phyloP scores from a whole-genome alignment of 2,329 filamentous ascomycete genomes.

The Orbilia oligospora region DNA sequence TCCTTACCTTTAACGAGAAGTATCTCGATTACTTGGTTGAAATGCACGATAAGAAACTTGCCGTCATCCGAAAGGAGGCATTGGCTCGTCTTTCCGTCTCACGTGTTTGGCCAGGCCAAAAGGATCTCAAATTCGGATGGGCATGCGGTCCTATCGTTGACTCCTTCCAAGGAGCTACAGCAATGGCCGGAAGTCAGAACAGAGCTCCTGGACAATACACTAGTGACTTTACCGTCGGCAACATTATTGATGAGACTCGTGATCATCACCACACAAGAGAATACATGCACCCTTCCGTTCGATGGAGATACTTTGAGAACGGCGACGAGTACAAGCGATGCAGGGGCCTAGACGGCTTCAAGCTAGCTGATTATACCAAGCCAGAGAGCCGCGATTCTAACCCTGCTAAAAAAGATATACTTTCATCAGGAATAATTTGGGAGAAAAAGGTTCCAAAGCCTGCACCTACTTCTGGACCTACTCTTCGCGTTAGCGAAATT shows the following conservation, averaged over 20 bases:
- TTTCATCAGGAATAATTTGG: slow-evolving; percentile 43
- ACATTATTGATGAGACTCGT: slow-evolving; percentile 50
- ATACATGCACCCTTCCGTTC: slow-evolving; percentile 55
- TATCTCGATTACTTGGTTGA: slow-evolving; percentile 58
- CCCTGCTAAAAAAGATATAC: slow-evolving; percentile 37
- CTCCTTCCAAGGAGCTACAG: slow-evolving; percentile 42
- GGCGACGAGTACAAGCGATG: slow-evolving; percentile 56
- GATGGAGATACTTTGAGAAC: slow-evolving; percentile 59
- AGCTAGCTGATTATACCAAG: slow-evolving; percentile 46
- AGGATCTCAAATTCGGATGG: slow-evolving; percentile 48
- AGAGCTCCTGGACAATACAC: slow-evolving; percentile 53
- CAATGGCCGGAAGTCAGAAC: slow-evolving; percentile 51
- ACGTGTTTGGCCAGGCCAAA: slow-evolving; percentile 43
- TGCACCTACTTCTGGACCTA: slow-evolving; percentile 24
- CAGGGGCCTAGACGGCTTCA: slow-evolving; percentile 49
- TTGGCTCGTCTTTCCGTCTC: slow-evolving; percentile 20
- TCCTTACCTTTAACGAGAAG: slow-evolving; percentile 62
- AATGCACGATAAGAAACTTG: slow-evolving; percentile 45
- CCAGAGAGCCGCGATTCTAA: slow-evolving; percentile 19
- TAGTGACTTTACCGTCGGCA: slow-evolving; percentile 47
- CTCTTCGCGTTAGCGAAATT: slow-evolving; percentile 51
- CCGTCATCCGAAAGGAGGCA: slow-evolving; percentile 44
- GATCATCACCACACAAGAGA: slow-evolving; percentile 53
- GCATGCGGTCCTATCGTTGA: slow-evolving; percentile 52
- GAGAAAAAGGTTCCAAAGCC: slow-evolving; percentile 56